Evolutionary conservation across 371 early-diverging fungal species (phyloP), one percentile per base, ranked within the genome.

Genomic region (Circinella minor): DNA sequence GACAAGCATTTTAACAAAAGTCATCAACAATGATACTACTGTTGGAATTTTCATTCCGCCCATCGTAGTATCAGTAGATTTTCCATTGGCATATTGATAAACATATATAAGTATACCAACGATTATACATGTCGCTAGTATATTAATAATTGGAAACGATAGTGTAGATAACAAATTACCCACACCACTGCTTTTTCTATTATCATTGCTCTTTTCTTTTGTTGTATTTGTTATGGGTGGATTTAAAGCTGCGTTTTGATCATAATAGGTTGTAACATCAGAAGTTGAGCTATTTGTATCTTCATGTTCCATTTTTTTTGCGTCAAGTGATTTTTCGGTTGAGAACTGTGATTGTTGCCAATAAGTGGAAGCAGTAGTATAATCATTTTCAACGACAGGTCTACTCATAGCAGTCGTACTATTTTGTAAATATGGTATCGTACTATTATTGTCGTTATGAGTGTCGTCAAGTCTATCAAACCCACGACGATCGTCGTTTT

Each of bases 81-180:
- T 71, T 14, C 72, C 73, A 61, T 80, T 66, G 13, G 76, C 80
- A 5, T 48, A 9, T 55, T 39, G 14, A 43, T 73, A 73, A 7
- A 73, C 49, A 15, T 73, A 73, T n/a, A 73, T 63, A 9, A 68
- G 4, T 4, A 69, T 60, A 17, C 67, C 73, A 65, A 73, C 66
- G 6, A 73, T 15, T n/a, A 63, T 66, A 27, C 36, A 27, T 8
- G 69, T 66, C 4, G 9, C 51, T 14, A 48, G 20, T 20, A 73
- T 17, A 38, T 65, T 73, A 13, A 69, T 37, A 3, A 63, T 46
- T 10, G 73, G 73, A 27, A 72, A 36, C 13, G 51, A 43, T 3
- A 67, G 8, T 4, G 60, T 47, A 4, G 59, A 27, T 11, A 59
- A 18, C 11, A 67, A 36, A 14, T 67, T 61, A 18, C 55, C n/a